phyloP scores from a whole-genome alignment of 2,329 filamentous ascomycete genomes.

The Colletotrichum sp. region DNA sequence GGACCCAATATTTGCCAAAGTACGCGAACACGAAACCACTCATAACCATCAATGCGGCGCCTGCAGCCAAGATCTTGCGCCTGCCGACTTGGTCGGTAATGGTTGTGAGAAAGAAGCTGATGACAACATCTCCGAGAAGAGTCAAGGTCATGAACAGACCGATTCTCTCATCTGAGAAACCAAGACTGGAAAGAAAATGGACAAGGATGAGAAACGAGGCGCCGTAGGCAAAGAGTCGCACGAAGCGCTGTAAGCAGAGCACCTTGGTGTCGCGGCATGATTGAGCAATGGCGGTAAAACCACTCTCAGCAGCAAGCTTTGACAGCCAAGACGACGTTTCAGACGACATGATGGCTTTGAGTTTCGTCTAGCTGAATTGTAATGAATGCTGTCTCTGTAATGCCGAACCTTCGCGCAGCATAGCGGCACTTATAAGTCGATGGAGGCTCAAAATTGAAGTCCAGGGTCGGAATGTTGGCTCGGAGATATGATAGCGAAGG shows the following conservation, averaged over 20 bases:
- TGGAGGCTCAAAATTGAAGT: background rate
- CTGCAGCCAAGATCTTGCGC: constrained; percentile 55
- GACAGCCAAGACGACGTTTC: background rate
- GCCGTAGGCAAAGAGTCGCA: constrained; percentile 69
- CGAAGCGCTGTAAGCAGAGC: constrained; percentile 62
- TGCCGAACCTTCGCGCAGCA: background rate
- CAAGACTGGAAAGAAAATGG: constrained; percentile 56
- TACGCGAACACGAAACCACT: constrained; percentile 62
- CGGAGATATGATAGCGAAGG: constrained; percentile 8
- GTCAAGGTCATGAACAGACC: constrained; percentile 72
- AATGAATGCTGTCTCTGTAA: background rate
- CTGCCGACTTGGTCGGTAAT: constrained; percentile 64
- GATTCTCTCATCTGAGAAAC: constrained; percentile 54
- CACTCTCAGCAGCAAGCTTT: constrained; percentile 41
- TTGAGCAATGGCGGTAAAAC: constrained; percentile 44
- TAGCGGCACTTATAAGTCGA: background rate
- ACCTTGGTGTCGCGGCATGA: constrained; percentile 58
- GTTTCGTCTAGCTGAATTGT: background rate
- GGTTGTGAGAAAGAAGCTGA: constrained; percentile 63
- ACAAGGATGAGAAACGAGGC: constrained; percentile 62
- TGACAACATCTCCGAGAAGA: constrained; percentile 60
- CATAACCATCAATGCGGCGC: constrained; percentile 58
- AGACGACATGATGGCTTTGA: background rate
- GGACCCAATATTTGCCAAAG: constrained; percentile 59
- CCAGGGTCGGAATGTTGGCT: background rate